These are phyloP conservation scores for Spizellomyces sp. DNA, from an alignment of 192 early-diverging fungal species.

Conservation along the genomic window DNA sequence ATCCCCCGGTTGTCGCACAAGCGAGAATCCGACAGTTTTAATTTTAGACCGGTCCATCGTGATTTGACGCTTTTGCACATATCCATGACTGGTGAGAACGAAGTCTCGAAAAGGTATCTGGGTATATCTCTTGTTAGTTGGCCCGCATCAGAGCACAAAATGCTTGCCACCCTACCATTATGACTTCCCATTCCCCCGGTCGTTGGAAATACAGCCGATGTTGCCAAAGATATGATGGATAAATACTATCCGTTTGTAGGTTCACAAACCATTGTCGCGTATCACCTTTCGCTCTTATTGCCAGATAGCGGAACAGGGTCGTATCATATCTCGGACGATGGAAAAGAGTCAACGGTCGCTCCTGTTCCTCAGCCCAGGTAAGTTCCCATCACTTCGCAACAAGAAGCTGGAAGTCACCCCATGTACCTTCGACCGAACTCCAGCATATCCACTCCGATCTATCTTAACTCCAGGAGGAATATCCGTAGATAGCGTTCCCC, in stretches of 20 bases:
- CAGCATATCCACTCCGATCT: constrained; percentile 89
- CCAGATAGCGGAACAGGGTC: constrained; percentile 80
- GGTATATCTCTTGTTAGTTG: neutral
- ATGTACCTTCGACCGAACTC: constrained; percentile 73
- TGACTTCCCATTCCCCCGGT: constrained; percentile 90
- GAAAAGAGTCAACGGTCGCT: constrained; percentile 69
- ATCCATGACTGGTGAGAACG: constrained; percentile 86
- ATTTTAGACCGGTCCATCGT: constrained; percentile 83
- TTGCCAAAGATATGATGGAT: constrained; percentile 88
- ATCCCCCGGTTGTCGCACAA: constrained; percentile 80
- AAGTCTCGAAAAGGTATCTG: constrained; percentile 94
- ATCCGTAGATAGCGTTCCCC: constrained; percentile 79
- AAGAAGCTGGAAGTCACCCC: neutral
- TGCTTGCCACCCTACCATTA: constrained; percentile 59
- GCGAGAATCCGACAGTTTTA: constrained; percentile 86
- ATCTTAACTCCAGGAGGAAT: constrained; percentile 73
- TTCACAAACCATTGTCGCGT: constrained; percentile 91
- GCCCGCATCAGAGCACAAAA: neutral
- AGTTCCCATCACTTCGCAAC: too few species aligned
- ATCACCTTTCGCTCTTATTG: constrained; percentile 79
- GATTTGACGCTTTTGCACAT: constrained; percentile 82
- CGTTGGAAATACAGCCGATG: constrained; percentile 85
- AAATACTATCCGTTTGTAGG: constrained; percentile 81
- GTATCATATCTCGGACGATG: constrained; percentile 83
- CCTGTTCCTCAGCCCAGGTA: constrained; percentile 26